Evolutionary conservation across 208 protist genomes (phyloP), one percentile per base, ranked within the genome.

Genomic region (Acanthamoeba castellanii): DNA sequence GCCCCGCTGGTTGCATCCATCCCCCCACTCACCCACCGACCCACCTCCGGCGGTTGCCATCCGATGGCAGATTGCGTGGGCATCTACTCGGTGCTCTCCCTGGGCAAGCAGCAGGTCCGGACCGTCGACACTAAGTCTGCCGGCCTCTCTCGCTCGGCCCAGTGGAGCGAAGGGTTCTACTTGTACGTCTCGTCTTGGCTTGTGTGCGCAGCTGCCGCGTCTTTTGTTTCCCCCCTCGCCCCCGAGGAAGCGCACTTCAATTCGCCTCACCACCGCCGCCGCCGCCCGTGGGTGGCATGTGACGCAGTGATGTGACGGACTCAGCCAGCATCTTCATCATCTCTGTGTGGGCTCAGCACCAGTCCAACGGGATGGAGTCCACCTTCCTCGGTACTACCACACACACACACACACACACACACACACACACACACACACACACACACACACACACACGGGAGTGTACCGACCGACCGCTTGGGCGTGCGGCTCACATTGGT

Each of bases 331-430:
- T 64, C 27, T 89, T 89, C 30, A 64, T 68, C n/a, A 89, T 89
- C 82, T 89, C 82, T 32, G 82, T 89, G n/a, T 89, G 82, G 82
- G 82, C 82, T 22, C 82, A 89, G 82, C 45, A 89, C 50, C 55
- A 50, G 14, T 68, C 82, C 27, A 57, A 89, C 45, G 82, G 55
- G 11, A 66, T 89, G 72, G 72, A 81, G 16, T 89, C 82, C 47
- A 42, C n/a, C 50, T 89, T 89, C 82, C 82, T 89, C 9, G 82
- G 82, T 89, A 66, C 25, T 45, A 11, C 22, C 5, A n/a, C n/a
- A n/a, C n/a, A n/a, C n/a, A n/a, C n/a, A n/a, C 22, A 5, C n/a
- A 37, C 45, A 9, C 76, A n/a, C n/a, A n/a, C n/a, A n/a, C n/a
- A n/a, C n/a, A n/a, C n/a, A n/a, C n/a, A n/a, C n/a, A n/a, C n/a